These are phyloP conservation scores for Cordyceps farinosa DNA, from an alignment of 2,329 filamentous ascomycete species.

Conservation along the genomic window DNA sequence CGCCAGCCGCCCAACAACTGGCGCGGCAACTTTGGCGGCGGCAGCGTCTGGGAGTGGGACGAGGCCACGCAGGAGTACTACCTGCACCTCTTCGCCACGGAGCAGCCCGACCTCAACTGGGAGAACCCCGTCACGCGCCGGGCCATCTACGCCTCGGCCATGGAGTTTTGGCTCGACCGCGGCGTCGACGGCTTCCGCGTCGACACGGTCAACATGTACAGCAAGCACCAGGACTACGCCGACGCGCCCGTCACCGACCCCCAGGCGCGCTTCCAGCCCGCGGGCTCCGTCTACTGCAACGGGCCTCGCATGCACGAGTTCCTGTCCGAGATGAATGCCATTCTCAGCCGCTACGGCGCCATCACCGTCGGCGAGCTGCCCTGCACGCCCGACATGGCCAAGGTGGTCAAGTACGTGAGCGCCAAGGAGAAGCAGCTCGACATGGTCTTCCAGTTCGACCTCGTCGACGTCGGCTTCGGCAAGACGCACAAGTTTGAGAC, in stretches of 20 bases:
- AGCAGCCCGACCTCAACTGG: constrained; percentile 87
- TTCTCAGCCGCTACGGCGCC: constrained; percentile 59
- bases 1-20: constrained; percentile 74
- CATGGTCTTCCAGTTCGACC: constrained; percentile 68
- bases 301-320: constrained; percentile 68
- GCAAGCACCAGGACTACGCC: constrained; percentile 56
- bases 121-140: constrained; percentile 64
- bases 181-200: constrained; percentile 73
- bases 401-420: constrained; percentile 58
- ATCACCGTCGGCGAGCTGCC: constrained; percentile 70
- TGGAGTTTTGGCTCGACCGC: constrained; percentile 75
- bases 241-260: constrained; percentile 54
- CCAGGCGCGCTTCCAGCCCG: constrained; percentile 48
- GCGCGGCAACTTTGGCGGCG: constrained; percentile 58
- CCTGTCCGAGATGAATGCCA: constrained; percentile 60
- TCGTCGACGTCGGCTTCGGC: constrained; percentile 58
- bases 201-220: constrained; percentile 71
- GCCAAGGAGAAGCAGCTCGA: constrained; percentile 57
- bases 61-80: constrained; percentile 72
- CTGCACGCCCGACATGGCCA: constrained; percentile 53
- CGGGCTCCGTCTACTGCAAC: constrained; percentile 58
- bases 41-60: constrained; percentile 67
- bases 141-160: constrained; percentile 67
- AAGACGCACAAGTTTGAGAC: constrained; percentile 51
- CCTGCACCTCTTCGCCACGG: constrained; percentile 68